Evolutionary conservation across 2,329 filamentous ascomycete genomes (phyloP).

Genomic region (Fusarium sarcochroum): DNA sequence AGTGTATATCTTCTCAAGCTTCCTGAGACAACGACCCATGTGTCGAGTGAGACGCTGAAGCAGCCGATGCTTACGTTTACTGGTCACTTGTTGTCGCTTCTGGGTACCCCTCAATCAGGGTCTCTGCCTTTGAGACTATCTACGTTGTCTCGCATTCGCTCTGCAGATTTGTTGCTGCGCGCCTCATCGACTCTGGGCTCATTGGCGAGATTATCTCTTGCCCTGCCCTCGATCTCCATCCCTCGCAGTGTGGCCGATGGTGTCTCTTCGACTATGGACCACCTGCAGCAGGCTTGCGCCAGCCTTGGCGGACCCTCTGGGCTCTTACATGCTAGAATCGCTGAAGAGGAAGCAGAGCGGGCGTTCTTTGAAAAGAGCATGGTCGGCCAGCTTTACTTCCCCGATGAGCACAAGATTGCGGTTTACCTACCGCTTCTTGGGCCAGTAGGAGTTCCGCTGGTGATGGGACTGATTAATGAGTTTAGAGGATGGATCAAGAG

Average conservation of each 20-base stretch:
- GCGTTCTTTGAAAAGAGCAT: constrained; percentile 99
- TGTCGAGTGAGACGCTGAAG: constrained; percentile 77
- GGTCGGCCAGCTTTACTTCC: constrained; percentile 98
- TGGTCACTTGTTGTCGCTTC: constrained; percentile 87
- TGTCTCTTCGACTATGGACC: constrained; percentile 82
- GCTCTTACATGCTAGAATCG: constrained; percentile 83
- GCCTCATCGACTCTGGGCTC: constrained; percentile 96
- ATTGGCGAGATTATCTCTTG: constrained; percentile 85
- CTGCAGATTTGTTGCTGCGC: constrained; percentile 86
- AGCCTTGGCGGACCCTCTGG: constrained; percentile 77
- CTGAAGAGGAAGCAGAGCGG: constrained; percentile 89
- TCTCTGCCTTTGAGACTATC: constrained; percentile 89
- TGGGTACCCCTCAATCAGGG: constrained; percentile 86
- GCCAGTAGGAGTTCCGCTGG: constrained; percentile 88
- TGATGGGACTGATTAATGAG: constrained; percentile 89
- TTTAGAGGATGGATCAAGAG: constrained; percentile 72
- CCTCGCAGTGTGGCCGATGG: constrained; percentile 88
- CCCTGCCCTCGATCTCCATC: constrained; percentile 91
- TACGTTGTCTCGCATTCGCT: constrained; percentile 86
- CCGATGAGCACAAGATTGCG: constrained; percentile 97
- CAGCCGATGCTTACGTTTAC: constrained; percentile 91
- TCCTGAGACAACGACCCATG: constrained; percentile 60
- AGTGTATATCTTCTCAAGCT: constrained; percentile 72
- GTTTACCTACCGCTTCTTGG: constrained; percentile 94
- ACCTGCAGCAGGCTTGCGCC: constrained; percentile 82